These are phyloP conservation scores for Suillus cothurnatus DNA, from an alignment of 768 basidiomycete species.

Conservation along the genomic window DNA sequence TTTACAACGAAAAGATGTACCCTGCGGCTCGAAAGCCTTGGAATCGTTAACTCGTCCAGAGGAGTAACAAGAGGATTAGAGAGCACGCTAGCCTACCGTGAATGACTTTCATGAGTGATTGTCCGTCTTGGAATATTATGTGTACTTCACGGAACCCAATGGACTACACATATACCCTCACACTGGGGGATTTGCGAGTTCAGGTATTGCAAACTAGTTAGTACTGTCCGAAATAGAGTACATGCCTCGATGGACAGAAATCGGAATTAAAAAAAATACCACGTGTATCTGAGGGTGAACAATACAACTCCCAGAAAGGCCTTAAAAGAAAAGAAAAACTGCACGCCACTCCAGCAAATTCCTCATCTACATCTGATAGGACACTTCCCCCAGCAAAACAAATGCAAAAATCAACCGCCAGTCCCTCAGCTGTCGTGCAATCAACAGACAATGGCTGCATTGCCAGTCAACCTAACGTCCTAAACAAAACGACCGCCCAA, in stretches of 20 bases:
- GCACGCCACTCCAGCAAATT: not conserved
- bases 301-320: not conserved
- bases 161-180: not conserved
- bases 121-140: not conserved
- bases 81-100: too few species aligned
- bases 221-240: too few species aligned
- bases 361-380: not conserved
- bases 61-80: too few species aligned
- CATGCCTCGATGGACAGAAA: not conserved
- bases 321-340: not conserved
- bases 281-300: not conserved
- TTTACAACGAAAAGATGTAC: not conserved
- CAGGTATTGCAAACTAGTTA: not conserved
- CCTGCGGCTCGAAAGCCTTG: not conserved
- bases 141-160: not conserved
- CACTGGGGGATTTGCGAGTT: not conserved
- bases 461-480: not conserved
- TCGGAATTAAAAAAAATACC: not conserved
- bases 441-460: constrained; percentile 14
- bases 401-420: not conserved
- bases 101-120: not conserved
- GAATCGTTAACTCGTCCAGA: not conserved
- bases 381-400: not conserved
- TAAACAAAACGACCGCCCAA: not conserved
- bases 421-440: not conserved